Evolutionary conservation across 306 rosid species (phyloP), one percentile per base, ranked within the genome.

Genomic region (Trifolium subterraneum): DNA sequence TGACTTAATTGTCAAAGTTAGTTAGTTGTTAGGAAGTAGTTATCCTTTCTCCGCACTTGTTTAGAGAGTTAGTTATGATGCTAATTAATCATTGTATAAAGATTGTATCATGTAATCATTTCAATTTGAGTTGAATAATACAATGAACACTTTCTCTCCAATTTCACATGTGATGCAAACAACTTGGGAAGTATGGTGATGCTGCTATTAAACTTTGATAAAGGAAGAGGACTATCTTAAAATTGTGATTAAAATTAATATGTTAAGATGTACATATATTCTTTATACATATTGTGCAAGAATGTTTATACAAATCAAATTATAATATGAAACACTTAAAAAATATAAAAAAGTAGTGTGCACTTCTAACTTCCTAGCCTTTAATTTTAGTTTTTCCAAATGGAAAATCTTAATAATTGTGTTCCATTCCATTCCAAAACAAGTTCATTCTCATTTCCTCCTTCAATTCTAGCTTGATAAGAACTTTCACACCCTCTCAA

Each of bases 331-430:
- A 25, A 58, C 36, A 58, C 35, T 58, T 54, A 1, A n/a, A 48
- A 19, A 19, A 5, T 12, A 62, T 36, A 80, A 9, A 50, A 52
- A 3, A 8, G 14, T 18, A 33, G 8, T 54, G 0, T 56, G n/a
- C 47, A 33, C 16, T 60, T 11, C 54, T 19, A 19, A 29, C 9
- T 36, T 54, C 22, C 14, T 50, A 11, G 19, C 12, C 35, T 22
- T 22, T 44, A 36, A 10, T 36, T 8, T 73, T 66, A 83, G 25
- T 27, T 82, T 86, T 27, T 74, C 96, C 96, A 88, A 2, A 71
- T 72, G 54, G 92, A 90, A 42, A 92, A 73, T 78, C 82, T 92
- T 3, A 89, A 70, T 18, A 88, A 41, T 18, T 90, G 83, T 6
- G 65, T 80, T 39, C 83, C 81, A 20, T 66, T 81, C 85, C 86